These are phyloP conservation scores for Incumbomyces lentus DNA, from an alignment of 2,329 filamentous ascomycete genomes.

Conservation along the genomic window DNA sequence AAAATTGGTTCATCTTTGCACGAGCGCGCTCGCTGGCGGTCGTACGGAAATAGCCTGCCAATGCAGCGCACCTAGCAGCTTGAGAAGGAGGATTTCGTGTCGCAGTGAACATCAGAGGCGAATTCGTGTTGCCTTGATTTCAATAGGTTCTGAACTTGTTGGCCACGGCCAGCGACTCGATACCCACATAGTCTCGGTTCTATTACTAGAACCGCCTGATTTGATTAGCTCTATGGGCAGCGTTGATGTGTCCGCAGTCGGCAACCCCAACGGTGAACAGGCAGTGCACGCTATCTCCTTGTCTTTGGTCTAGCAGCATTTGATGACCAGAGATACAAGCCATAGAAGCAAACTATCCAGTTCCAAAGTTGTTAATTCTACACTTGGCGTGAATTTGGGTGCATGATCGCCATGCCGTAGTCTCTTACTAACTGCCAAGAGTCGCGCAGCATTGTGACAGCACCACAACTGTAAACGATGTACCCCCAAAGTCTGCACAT, in stretches of 20 bases:
- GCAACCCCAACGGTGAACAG: slow-evolving; percentile 53
- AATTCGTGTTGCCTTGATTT: no score
- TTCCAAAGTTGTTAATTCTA: slow-evolving; percentile 53
- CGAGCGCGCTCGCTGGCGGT: no score
- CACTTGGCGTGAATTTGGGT: slow-evolving; percentile 31
- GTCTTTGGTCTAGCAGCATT: slow-evolving; percentile 56
- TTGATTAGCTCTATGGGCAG: no score
- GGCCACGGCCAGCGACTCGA: slow-evolving; percentile 45
- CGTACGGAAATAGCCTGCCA: no score
- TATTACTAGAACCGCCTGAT: no score
- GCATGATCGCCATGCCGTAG: slow-evolving; percentile 49
- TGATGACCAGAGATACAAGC: slow-evolving; percentile 52
- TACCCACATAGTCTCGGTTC: slow-evolving; percentile 26
- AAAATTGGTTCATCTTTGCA: no score
- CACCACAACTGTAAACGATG: slow-evolving; percentile 22
- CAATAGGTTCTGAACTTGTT: no score
- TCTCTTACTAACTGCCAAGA: no score
- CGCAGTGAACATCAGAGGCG: no score
- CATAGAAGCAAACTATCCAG: slow-evolving; percentile 61
- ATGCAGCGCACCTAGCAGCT: no score
- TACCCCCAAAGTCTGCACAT: slow-evolving; percentile 45
- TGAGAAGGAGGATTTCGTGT: no score
- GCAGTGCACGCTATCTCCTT: slow-evolving; percentile 57
- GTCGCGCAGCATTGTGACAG: no score
- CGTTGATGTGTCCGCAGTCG: slow-evolving; percentile 57